Base-by-base conservation (phyloP, 2,329 filamentous ascomycete species). In the Chlorencoelia australis region DNA sequence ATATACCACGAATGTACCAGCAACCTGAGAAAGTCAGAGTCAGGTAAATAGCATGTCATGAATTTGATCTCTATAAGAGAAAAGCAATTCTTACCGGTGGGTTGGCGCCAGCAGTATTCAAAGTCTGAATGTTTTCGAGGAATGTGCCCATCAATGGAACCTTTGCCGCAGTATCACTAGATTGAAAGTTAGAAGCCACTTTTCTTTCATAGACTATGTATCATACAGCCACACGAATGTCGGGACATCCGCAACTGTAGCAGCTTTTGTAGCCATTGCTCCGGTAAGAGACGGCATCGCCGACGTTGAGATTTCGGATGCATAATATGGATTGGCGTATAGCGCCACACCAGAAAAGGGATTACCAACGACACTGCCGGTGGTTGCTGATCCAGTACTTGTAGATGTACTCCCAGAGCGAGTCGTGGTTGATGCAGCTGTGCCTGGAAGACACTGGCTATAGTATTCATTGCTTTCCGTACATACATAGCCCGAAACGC, bases 251-350 rank as follows among this genome's bases (percentile, higher is more conserved):
- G 68, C 68, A 6, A 64, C 68, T 1, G 67, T 66, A 17, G 61
- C 49, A n/a, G 53, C 53, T 42, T 65, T 67, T 13, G 71, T 67
- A 10, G 66, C 67, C 52, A 70, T 59, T 16, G 71, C 63, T 4
- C 69, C 66, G 7, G 70, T 70, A 41, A 84, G 58, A 11, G 70
- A 72, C 7, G 79, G 78, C 14, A 82, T 68, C 6, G 79, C 79
- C 13, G 68, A 58, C 22, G 54, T 66, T 37, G 64, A 62, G 22
- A 72, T 63, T 45, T 72, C 67, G 3, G 67, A 67, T 4, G 67
- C 60, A 52, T 72, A 72, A 55, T 67, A 70, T 3, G 66, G 59
- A 46, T 71, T 71, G 19, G 61, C 63, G 41, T 69, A 71, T 30
- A 68, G 61, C 41, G 65, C 58, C 40, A 66, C 62, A 14, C 67